Evolutionary conservation across 2,329 filamentous ascomycete species (phyloP), one percentile per base, ranked within the genome.

Genomic region (Penicillium sp.): DNA sequence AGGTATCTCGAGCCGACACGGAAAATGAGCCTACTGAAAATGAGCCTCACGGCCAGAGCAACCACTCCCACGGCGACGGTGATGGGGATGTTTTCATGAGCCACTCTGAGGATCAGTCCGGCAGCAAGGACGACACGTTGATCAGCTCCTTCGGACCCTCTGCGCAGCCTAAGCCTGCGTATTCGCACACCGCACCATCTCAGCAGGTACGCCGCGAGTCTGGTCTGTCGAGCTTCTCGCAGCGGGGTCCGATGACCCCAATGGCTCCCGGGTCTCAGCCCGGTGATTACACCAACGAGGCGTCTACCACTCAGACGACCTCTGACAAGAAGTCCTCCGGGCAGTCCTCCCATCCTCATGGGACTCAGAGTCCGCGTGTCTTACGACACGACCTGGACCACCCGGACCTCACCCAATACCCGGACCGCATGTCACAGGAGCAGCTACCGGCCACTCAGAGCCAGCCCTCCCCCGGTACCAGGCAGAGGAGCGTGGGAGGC

Each of bases 251-350:
- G 6, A 76, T 80, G 56, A 83, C 79, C 2, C 78, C 78, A 18
- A 75, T 84, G 69, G 74, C 75, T 7, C 74, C 75, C 10, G 77
- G 78, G 47, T 80, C 80, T 26, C 76, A 82, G 61, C 71, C 76
- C 13, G 72, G 73, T 18, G 78, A 84, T 78, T 84, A 82, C 48
- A 72, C 84, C 43, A 96, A 97, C 59, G 89, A 95, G 60, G 91
- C 89, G 1, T 95, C 89, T 2, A 94, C 90, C 1, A 97, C 90
- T 1, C 83, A 82, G 18, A 85, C 83, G 2, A 95, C 90, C 1
- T 85, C 81, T 3, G 81, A 83, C n/a, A 93, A 95, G 69, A 83
- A 81, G 65, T 90, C 87, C 2, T 88, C 87, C 1, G 82, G 86
- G 51, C 79, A 81, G 5, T 89, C 85, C 3, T 84, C 82, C 10